phyloP scores from a whole-genome alignment of 306 rosid genomes.

The Oxytropis ochrocephala region DNA sequence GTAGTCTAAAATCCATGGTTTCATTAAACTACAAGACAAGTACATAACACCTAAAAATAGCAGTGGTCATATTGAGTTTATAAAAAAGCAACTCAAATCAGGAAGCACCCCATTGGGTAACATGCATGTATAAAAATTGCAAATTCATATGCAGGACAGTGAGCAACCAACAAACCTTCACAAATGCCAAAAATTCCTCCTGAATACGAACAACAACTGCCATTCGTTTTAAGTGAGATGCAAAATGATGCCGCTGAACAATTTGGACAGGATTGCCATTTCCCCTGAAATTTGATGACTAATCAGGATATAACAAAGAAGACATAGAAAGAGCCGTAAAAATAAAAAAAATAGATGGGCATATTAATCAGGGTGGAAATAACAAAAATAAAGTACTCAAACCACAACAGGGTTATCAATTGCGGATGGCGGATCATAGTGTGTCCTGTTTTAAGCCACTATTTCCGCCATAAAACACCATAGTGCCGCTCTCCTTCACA shows the following conservation, averaged over 20 bases:
- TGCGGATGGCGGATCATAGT: too few relatives aligned
- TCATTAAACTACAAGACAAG: not conserved
- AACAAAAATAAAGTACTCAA: not conserved
- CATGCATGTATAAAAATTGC: constrained; percentile 5
- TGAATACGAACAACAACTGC: constrained; percentile 92
- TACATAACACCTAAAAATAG: not conserved
- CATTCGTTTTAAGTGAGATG: constrained; percentile 94
- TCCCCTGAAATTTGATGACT: constrained; percentile 53
- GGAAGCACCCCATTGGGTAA: not conserved
- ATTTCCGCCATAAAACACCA: too few relatives aligned
- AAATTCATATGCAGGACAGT: not conserved
- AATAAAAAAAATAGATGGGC: not conserved
- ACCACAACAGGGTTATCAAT: too few relatives aligned
- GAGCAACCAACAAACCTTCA: constrained; percentile 62
- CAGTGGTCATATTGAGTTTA: not conserved
- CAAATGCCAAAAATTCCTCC: constrained; percentile 85
- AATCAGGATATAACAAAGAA: constrained; percentile 7
- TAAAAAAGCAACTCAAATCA: not conserved
- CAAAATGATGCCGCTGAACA: constrained; percentile 95
- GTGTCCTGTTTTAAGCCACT: too few relatives aligned
- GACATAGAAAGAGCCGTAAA: not conserved
- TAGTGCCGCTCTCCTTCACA: too few relatives aligned
- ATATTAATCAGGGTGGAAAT: not conserved
- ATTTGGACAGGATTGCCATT: constrained; percentile 81
- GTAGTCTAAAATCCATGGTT: not conserved